These are phyloP conservation scores for Ganoderma resinaceum DNA, from an alignment of 1,284 basidiomycete genomes.

Conservation along the genomic window DNA sequence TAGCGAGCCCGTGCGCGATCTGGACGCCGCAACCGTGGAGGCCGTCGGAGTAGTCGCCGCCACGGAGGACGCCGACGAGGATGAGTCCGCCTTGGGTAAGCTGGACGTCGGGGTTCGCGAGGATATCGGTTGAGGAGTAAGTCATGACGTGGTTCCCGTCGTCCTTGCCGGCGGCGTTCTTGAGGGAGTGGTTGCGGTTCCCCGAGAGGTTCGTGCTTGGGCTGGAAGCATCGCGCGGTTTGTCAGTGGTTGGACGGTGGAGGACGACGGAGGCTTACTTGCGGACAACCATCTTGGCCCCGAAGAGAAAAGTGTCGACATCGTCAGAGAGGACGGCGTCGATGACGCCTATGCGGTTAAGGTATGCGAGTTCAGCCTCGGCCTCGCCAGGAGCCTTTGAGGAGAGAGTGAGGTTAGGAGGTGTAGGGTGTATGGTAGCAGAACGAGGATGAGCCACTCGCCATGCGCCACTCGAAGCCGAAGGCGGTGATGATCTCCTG, in stretches of 20 bases:
- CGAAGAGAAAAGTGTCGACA: slow-evolving; percentile 92
- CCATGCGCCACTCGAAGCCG: slow-evolving; percentile 87
- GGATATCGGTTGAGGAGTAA: slow-evolving; percentile 64
- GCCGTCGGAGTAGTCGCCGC: slow-evolving; percentile 90
- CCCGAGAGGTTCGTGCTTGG: slow-evolving; percentile 78
- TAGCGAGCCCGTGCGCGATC: slow-evolving; percentile 72
- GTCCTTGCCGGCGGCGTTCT: slow-evolving; percentile 70
- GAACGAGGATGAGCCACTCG: slow-evolving; percentile 43
- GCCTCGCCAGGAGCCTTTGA: slow-evolving; percentile 91
- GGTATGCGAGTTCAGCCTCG: slow-evolving; percentile 92
- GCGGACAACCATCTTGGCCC: slow-evolving; percentile 82
- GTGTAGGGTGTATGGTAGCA: too few species aligned
- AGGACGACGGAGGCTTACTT: slow-evolving; percentile 54
- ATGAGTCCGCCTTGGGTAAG: slow-evolving; percentile 82
- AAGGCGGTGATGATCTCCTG: slow-evolving; percentile 87
- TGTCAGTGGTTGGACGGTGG: neutral
- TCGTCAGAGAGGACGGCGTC: slow-evolving; percentile 95
- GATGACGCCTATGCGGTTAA: slow-evolving; percentile 83
- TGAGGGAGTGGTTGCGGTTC: slow-evolving; percentile 63
- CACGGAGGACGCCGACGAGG: slow-evolving; percentile 85
- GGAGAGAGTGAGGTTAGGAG: neutral
- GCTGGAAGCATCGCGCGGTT: slow-evolving; percentile 47
- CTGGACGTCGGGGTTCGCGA: slow-evolving; percentile 56
- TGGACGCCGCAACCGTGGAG: slow-evolving; percentile 66
- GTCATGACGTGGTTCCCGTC: slow-evolving; percentile 80